Conservation (phyloP, 768 basidiomycete genomes). For the Tylopilus rubrobrunneus region DNA sequence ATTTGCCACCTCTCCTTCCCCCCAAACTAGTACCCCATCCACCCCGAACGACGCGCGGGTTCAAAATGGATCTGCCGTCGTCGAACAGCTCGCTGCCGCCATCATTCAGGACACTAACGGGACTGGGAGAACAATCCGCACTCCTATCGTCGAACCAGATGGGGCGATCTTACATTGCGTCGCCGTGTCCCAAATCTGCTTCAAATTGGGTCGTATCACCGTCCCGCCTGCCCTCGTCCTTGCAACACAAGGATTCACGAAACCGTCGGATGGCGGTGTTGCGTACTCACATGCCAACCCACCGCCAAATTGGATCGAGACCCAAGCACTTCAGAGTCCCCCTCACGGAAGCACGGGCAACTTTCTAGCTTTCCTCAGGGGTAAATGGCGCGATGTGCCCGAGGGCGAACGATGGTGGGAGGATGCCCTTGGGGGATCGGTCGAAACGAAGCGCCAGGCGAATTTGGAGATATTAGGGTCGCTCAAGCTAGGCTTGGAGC, state of each 20-base stretch:
- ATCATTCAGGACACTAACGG: conserved; percentile 4
- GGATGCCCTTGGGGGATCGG: conserved; percentile 45
- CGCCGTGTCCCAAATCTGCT: conserved; percentile 59
- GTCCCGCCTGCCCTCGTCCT: conserved; percentile 64
- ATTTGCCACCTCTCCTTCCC: not conserved
- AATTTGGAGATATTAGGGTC: conserved; percentile 24
- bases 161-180: conserved; percentile 61
- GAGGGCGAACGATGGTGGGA: conserved; percentile 70
- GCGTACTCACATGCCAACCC: conserved; percentile 33
- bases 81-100: conserved; percentile 15
- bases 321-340: conserved; percentile 20
- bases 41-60: conserved; percentile 12
- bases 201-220: conserved; percentile 69
- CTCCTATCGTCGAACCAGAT: conserved; percentile 34
- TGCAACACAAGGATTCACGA: conserved; percentile 54
- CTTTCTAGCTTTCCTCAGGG: conserved; percentile 43
- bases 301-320: conserved; percentile 26
- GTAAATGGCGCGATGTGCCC: conserved; percentile 61
- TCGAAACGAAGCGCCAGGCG: conserved; percentile 36
- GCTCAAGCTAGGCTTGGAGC: conserved; percentile 24
- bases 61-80: conserved; percentile 7
- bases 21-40: conserved; percentile 26
- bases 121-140: not conserved
- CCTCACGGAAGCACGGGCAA: conserved; percentile 18
- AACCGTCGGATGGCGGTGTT: conserved; percentile 16